Percentiles rank a stretch among this genome's conserved stretches.
Conservation (phyloP, 495 filamentous ascomycete species). For the Tuber microsphaerosporum region DNA sequence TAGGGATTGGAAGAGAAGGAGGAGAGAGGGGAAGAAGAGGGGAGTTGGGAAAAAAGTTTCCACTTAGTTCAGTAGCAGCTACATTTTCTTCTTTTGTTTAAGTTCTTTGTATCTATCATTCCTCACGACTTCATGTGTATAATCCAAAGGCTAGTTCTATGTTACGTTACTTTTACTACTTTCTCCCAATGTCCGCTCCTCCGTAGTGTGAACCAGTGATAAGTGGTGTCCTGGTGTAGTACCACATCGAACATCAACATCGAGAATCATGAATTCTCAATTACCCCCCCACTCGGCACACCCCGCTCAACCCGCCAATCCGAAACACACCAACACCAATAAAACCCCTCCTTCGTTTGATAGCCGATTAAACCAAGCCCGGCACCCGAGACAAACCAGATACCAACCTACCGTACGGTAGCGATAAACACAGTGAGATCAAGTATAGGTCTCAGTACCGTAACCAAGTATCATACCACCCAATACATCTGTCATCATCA, state of each 20-base stretch:
- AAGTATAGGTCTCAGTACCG: background rate
- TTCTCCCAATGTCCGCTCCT: background rate
- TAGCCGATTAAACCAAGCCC: background rate
- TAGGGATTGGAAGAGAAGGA: slow-evolving; percentile 78
- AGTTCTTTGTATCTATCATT: background rate
- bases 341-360: background rate
- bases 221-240: background rate
- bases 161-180: background rate
- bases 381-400: background rate
- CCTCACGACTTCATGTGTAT: background rate
- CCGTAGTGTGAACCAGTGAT: background rate
- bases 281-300: background rate
- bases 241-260: no score
- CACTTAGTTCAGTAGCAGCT: background rate
- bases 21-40: slow-evolving; percentile 73
- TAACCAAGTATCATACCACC: background rate
- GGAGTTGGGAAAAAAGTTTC: slow-evolving; percentile 45
- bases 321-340: background rate
- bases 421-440: background rate
- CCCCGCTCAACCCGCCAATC: background rate
- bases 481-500: background rate
- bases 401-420: background rate
- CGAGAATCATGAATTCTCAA: slow-evolving; percentile 1
- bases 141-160: background rate
- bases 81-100: slow-evolving; percentile 1